phyloP scores from a whole-genome alignment of 805 yeast species.

The Myxozyma kluyveri region DNA sequence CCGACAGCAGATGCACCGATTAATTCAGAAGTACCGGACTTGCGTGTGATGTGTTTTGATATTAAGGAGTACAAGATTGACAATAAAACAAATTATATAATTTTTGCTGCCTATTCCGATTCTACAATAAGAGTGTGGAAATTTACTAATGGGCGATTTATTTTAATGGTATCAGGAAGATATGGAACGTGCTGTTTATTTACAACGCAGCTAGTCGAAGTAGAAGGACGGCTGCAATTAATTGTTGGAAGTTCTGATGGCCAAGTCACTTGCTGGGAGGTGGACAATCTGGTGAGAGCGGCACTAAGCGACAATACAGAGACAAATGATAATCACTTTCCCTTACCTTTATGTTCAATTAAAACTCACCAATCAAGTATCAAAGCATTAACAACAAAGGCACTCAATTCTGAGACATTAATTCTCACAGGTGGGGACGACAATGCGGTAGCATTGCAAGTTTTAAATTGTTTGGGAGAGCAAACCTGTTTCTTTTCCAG shows the following conservation, averaged over 20 bases:
- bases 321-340: conserved; percentile 7
- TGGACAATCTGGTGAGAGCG: conserved; percentile 30
- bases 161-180: conserved; percentile 45
- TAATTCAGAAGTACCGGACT: conserved; percentile 63
- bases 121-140: conserved; percentile 55
- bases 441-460: conserved; percentile 57
- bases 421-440: conserved; percentile 91
- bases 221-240: conserved; percentile 39
- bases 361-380: conserved; percentile 83
- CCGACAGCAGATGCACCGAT: conserved; percentile 57
- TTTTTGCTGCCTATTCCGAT: conserved; percentile 80
- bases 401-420: conserved; percentile 22
- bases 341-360: conserved; percentile 34
- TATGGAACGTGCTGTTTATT: conserved; percentile 78
- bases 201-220: conserved; percentile 50
- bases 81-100: conserved; percentile 38
- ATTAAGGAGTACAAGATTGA: conserved; percentile 33
- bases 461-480: conserved; percentile 34
- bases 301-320: not conserved
- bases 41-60: conserved; percentile 86
- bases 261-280: conserved; percentile 58
- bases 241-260: conserved; percentile 84
- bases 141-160: conserved; percentile 47
- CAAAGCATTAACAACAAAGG: conserved; percentile 50
- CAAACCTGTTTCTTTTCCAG: conserved; percentile 34